Evolutionary conservation across 2,329 filamentous ascomycete species (phyloP).

Genomic region (Ceratocystis papillata): DNA sequence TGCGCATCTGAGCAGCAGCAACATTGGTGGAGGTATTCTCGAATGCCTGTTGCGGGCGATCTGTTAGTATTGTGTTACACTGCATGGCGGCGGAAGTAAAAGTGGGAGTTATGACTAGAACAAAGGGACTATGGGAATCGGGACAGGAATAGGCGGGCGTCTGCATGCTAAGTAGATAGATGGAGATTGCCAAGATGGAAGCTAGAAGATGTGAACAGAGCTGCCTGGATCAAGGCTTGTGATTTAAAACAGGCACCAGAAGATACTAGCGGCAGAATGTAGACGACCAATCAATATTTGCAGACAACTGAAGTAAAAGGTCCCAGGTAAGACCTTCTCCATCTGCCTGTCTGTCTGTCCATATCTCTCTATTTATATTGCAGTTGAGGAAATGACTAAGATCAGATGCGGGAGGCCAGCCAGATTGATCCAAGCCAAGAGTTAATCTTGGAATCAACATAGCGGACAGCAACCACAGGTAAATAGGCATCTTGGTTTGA

Average conservation of each 20-base stretch:
- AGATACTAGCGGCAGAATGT: not conserved
- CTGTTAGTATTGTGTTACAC: conserved; percentile 7
- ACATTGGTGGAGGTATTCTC: conserved; percentile 99
- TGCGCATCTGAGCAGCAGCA: conserved; percentile 97
- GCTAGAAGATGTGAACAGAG: not conserved
- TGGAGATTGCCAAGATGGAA: not conserved
- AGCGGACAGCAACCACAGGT: too few relatives aligned
- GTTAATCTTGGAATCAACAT: too few relatives aligned
- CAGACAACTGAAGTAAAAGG: too few relatives aligned
- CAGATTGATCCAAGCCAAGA: too few relatives aligned
- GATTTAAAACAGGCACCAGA: not conserved
- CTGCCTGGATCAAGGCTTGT: not conserved
- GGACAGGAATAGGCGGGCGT: not conserved
- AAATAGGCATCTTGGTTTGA: too few relatives aligned
- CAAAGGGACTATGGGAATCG: not conserved
- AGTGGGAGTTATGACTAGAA: not conserved
- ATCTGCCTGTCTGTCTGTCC: too few relatives aligned
- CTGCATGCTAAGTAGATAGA: not conserved
- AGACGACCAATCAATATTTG: too few relatives aligned
- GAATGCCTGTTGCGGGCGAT: conserved; percentile 57
- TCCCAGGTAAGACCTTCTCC: too few relatives aligned
- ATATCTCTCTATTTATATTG: too few relatives aligned
- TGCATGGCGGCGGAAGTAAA: not conserved
- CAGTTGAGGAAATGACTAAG: too few relatives aligned
- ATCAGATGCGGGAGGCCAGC: too few relatives aligned